Conservation (phyloP, 2,329 filamentous ascomycete genomes). For the Pseudocercospora cruenta region DNA sequence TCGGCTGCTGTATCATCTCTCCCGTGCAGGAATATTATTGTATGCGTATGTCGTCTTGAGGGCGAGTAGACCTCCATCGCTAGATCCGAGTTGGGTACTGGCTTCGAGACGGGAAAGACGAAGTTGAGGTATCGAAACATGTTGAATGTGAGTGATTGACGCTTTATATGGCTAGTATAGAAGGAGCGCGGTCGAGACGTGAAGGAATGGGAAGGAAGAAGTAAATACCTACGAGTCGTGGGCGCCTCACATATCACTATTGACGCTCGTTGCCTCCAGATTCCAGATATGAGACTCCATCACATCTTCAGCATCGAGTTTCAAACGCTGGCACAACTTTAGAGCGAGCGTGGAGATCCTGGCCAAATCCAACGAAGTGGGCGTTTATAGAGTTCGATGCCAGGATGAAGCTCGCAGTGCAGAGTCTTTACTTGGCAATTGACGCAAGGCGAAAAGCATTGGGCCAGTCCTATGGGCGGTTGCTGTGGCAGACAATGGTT, state of each 20-base stretch:
- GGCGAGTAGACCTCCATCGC: constrained; percentile 12
- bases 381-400: not conserved
- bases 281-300: not conserved
- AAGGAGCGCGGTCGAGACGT: not conserved
- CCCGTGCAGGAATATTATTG: constrained; percentile 53
- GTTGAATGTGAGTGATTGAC: not conserved
- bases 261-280: not conserved
- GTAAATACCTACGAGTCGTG: not conserved
- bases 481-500: not conserved
- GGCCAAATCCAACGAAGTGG: not conserved
- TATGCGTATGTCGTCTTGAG: constrained; percentile 45
- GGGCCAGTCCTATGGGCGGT: not conserved
- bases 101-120: constrained; percentile 6
- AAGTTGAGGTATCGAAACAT: constrained; percentile 9
- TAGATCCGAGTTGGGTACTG: not conserved
- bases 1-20: constrained; percentile 46
- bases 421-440: not conserved
- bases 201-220: not conserved
- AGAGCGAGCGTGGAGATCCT: not conserved
- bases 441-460: not conserved
- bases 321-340: not conserved
- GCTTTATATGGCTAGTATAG: not conserved
- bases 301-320: not conserved
- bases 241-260: not conserved
- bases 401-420: not conserved